Conservation (phyloP, 768 basidiomycete genomes). For the Termitomyces sp. region DNA sequence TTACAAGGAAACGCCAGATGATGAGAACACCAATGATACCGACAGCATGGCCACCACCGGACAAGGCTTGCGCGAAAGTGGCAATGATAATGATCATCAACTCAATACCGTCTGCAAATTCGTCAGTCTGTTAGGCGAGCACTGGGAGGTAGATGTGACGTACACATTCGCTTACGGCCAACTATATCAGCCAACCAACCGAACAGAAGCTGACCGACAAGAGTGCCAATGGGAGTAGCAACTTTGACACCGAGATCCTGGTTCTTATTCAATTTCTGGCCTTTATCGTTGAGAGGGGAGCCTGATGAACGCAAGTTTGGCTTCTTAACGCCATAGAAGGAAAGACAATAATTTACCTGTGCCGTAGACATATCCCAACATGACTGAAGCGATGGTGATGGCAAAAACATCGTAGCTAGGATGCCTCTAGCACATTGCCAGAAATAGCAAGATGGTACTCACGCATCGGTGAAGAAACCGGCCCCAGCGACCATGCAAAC, state of each 20-base stretch:
- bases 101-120: constrained; percentile 57
- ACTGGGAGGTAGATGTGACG: constrained; percentile 23
- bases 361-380: constrained; percentile 58
- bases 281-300: constrained; percentile 20
- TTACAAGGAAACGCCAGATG: too few species aligned
- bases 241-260: constrained; percentile 80
- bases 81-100: constrained; percentile 80
- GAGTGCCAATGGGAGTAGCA: constrained; percentile 75
- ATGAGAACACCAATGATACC: too few species aligned
- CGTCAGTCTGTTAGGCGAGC: constrained; percentile 1
- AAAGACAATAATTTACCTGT: neutral
- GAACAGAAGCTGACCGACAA: constrained; percentile 75
- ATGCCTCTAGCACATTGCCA: neutral
- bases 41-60: too few species aligned
- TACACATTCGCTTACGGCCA: constrained; percentile 81
- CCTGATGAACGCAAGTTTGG: neutral
- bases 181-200: constrained; percentile 78
- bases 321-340: neutral
- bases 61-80: constrained; percentile 82
- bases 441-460: constrained; percentile 19
- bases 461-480: constrained; percentile 91
- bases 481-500: constrained; percentile 69
- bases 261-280: constrained; percentile 45
- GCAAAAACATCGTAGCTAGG: constrained; percentile 81
- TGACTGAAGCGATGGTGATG: constrained; percentile 79